Percentiles rank a stretch among this genome's conserved stretches.
These are phyloP conservation scores for Eucalyptus pauciflora DNA, from an alignment of 345 rosid genomes.

Conservation along the genomic window DNA sequence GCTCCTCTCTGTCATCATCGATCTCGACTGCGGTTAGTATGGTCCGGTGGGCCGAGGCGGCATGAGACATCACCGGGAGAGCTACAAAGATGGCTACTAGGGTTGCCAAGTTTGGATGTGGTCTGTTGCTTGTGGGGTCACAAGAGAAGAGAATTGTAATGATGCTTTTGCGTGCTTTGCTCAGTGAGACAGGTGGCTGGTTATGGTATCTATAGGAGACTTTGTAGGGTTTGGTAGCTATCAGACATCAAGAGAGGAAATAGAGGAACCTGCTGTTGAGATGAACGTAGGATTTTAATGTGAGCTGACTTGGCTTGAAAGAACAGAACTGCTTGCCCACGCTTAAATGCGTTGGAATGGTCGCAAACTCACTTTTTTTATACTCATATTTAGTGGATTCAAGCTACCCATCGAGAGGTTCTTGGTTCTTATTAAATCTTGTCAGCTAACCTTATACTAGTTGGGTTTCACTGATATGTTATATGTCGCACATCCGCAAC, in stretches of 20 bases:
- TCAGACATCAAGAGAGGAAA: background rate
- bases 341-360: background rate
- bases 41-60: background rate
- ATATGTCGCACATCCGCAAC: background rate
- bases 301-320: background rate
- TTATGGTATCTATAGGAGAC: background rate
- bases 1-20: background rate
- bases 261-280: background rate
- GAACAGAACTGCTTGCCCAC: background rate
- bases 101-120: background rate
- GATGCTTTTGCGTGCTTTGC: background rate
- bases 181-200: background rate
- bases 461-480: background rate
- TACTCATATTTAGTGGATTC: background rate
- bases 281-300: background rate
- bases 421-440: background rate
- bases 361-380: background rate
- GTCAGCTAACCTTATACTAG: background rate
- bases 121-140: too few species aligned
- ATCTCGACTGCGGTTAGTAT: background rate
- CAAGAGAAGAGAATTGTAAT: too few species aligned
- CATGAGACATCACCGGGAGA: background rate
- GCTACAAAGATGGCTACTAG: background rate
- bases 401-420: background rate
- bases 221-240: background rate